These are phyloP conservation scores for Botrytis hyacinthi DNA, from an alignment of 2,329 filamentous ascomycete species.

Conservation along the genomic window DNA sequence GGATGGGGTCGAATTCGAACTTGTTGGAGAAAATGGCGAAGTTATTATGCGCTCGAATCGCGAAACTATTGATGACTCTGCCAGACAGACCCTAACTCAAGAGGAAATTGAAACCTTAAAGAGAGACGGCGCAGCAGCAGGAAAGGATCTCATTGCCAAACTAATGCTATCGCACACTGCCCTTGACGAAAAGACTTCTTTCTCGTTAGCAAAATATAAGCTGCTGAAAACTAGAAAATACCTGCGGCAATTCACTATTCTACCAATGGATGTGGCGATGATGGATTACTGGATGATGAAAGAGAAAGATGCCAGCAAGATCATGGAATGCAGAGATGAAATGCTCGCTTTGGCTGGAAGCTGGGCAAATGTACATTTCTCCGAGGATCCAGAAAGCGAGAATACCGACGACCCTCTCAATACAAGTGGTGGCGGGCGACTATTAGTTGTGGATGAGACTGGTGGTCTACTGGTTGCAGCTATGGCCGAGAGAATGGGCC, in stretches of 20 bases:
- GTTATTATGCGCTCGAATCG: constrained; percentile 56
- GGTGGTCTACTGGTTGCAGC: constrained; percentile 68
- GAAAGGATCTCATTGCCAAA: constrained; percentile 88
- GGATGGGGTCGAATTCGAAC: constrained; percentile 46
- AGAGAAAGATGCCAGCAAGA: constrained; percentile 75
- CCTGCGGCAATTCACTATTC: constrained; percentile 77
- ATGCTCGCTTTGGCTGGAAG: constrained; percentile 76
- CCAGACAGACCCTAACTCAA: constrained; percentile 72
- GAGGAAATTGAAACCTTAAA: constrained; percentile 71
- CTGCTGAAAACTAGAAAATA: constrained; percentile 93
- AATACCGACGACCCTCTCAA: constrained; percentile 14
- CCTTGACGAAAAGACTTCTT: constrained; percentile 90
- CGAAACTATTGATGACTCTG: constrained; percentile 59
- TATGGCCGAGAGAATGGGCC: constrained; percentile 68
- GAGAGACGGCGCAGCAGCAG: constrained; percentile 70
- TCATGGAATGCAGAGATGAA: constrained; percentile 85
- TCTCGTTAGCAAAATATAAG: constrained; percentile 94
- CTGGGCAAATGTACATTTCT: constrained; percentile 84
- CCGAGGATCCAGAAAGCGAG: constrained; percentile 24
- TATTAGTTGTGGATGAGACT: constrained; percentile 68
- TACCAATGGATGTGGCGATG: constrained; percentile 77
- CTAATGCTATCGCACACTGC: constrained; percentile 85
- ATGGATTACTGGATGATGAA: constrained; percentile 75
- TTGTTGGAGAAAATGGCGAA: constrained; percentile 49
- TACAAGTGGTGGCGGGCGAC: constrained; percentile 48